phyloP scores from a whole-genome alignment of 129 eudicot genomes.

The Flaveria trinervia region DNA sequence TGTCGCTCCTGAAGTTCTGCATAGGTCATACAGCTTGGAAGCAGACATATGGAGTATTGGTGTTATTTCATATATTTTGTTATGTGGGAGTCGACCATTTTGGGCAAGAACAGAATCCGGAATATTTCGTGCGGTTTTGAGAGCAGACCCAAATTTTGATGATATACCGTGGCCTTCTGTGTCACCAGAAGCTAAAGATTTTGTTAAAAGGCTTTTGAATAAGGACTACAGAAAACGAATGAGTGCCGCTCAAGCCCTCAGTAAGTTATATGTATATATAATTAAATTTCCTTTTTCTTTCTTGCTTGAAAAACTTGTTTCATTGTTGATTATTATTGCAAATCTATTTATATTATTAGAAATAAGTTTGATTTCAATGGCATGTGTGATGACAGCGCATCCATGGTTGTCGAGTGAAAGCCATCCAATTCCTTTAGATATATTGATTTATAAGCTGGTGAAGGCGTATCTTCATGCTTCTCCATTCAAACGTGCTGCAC shows the following conservation, averaged over 20 bases:
- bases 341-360: too few relatives aligned
- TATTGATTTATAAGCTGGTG: too few relatives aligned
- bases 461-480: too few relatives aligned
- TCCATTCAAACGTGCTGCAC: too few relatives aligned
- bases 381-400: too few relatives aligned
- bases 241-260: conserved; percentile 94
- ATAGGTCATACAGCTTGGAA: conserved; percentile 81
- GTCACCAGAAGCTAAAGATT: conserved; percentile 79
- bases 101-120: conserved; percentile 96
- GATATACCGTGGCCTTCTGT: conserved; percentile 88
- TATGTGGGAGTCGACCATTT: conserved; percentile 89
- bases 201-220: conserved; percentile 77
- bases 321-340: too few relatives aligned
- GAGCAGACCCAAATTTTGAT: conserved; percentile 86
- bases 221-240: conserved; percentile 86
- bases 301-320: too few relatives aligned
- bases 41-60: conserved; percentile 97
- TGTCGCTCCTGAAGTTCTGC: conserved; percentile 94
- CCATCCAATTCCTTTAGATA: too few relatives aligned
- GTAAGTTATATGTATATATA: conserved; percentile 38
- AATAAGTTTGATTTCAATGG: too few relatives aligned
- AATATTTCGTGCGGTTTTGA: conserved; percentile 76
- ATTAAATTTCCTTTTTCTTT: too few relatives aligned
- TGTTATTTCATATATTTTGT: conserved; percentile 72
- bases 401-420: too few relatives aligned